Evolutionary conservation across 768 basidiomycete species (phyloP), one percentile per base, ranked within the genome.

Genomic region (Suillus hirtellus): DNA sequence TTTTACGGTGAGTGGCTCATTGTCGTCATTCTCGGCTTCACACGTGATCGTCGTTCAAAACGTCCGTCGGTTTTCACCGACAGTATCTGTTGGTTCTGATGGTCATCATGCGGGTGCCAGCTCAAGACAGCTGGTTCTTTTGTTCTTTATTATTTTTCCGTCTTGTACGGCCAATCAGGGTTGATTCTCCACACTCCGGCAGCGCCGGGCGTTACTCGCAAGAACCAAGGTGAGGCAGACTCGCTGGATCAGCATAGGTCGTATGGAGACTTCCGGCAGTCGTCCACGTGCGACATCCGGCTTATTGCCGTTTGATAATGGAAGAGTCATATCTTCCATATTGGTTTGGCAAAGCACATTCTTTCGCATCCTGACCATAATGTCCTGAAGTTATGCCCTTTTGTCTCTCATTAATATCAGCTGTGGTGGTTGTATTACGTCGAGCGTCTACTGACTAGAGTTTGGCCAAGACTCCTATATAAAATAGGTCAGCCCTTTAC

Each of bases 21-120:
- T 42, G 24, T 60, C 54, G 7, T 38, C 54, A 6, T 61, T 17
- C 61, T 60, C 42, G 19, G 40, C 21, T 24, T 60, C 42, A 40
- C 56, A 58, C 56, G 15, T 53, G 19, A 53, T 12, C 27, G 11
- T 12, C 38, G 11, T 58, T 1, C 24, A 58, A 58, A 40, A 42
- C 24, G 4, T 38, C 55, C 55, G n/a, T 27, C 56, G 27, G 24
- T 10, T 40, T 58, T 15, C 38, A 40, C 55, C 55, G 38, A 58
- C 38, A 17, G 21, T 24, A 58, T 58, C 38, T 40, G 24, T 40
- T 58, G 38, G 14, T 42, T 43, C 15, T 31, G 40, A 58, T 58
- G 17, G 21, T 27, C 5, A 19, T 58, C 38, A 27, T 27, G 56
- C 19, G 40, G 38, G 3, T 40, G 27, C 17, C 40, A 12, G 11